Evolutionary conservation across 2,329 filamentous ascomycete genomes (phyloP).

Genomic region (Aspergillus glaucus): DNA sequence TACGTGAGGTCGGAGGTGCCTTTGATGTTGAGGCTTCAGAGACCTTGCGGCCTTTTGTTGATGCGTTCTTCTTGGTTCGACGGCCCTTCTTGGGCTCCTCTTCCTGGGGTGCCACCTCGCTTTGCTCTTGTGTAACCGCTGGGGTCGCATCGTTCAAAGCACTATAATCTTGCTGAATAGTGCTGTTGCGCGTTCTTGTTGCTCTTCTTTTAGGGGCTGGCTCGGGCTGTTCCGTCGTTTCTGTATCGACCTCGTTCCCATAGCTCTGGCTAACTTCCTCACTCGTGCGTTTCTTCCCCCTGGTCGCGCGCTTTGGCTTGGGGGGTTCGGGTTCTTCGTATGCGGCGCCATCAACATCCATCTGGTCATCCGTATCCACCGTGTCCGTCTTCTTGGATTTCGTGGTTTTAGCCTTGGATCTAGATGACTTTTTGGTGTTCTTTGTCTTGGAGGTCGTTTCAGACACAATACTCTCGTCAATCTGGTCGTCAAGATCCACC

Average conservation of each 20-base stretch:
- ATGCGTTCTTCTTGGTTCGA: slow-evolving; percentile 32
- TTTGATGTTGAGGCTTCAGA: slow-evolving; percentile 47
- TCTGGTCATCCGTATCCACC: slow-evolving; percentile 38
- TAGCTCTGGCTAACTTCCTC: slow-evolving; percentile 43
- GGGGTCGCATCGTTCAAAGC: slow-evolving; percentile 36
- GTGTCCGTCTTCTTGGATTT: slow-evolving; percentile 36
- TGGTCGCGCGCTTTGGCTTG: slow-evolving; percentile 30
- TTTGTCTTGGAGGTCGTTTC: slow-evolving; percentile 48
- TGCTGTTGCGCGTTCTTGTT: slow-evolving; percentile 47
- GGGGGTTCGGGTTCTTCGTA: slow-evolving; percentile 21
- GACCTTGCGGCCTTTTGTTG: slow-evolving; percentile 44
- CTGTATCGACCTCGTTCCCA: slow-evolving; percentile 7
- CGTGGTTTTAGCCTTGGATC: slow-evolving; percentile 28
- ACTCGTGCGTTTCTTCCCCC: slow-evolving; percentile 59
- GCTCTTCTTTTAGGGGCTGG: slow-evolving; percentile 55
- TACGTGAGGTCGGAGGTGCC: slow-evolving; percentile 37
- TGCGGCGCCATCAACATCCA: slow-evolving; percentile 24
- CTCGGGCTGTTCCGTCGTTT: slow-evolving; percentile 21
- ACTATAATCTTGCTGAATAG: slow-evolving; percentile 32
- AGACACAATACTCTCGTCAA: slow-evolving; percentile 54
- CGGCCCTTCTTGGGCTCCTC: slow-evolving; percentile 42
- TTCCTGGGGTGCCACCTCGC: slow-evolving; percentile 16
- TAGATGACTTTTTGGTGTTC: slow-evolving; percentile 39
- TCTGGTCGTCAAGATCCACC: slow-evolving; percentile 42
- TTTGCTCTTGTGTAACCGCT: slow-evolving; percentile 13